These are phyloP conservation scores for Colletotrichum orchidophilum DNA, from an alignment of 2,329 filamentous ascomycete genomes.

Conservation along the genomic window DNA sequence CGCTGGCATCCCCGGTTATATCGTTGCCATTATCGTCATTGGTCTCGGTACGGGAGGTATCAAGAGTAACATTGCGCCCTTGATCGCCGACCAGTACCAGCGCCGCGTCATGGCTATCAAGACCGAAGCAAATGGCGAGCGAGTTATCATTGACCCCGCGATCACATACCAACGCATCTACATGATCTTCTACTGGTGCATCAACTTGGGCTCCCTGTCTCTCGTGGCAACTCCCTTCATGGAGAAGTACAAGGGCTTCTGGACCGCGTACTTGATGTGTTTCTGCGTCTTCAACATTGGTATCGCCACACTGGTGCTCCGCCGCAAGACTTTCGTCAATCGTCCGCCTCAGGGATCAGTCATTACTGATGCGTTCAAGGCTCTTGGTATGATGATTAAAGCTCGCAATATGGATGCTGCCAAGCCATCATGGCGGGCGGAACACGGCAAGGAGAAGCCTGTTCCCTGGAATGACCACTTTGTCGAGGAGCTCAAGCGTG, in stretches of 20 bases:
- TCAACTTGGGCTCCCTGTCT: slow-evolving; percentile 71
- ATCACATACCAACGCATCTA: slow-evolving; percentile 75
- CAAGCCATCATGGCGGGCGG: slow-evolving; percentile 72
- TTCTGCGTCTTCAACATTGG: slow-evolving; percentile 68
- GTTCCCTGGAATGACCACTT: slow-evolving; percentile 75
- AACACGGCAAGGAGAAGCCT: slow-evolving; percentile 51
- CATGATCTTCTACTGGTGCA: slow-evolving; percentile 73
- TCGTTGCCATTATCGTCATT: slow-evolving; percentile 68
- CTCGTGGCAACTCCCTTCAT: slow-evolving; percentile 73
- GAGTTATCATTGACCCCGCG: slow-evolving; percentile 73
- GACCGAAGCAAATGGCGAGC: slow-evolving; percentile 59
- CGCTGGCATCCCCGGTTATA: slow-evolving; percentile 59
- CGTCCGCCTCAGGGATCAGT: slow-evolving; percentile 68
- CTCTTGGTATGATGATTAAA: slow-evolving; percentile 50
- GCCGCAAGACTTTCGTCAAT: slow-evolving; percentile 58
- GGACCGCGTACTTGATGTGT: slow-evolving; percentile 67
- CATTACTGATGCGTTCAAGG: slow-evolving; percentile 71
- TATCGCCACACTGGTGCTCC: slow-evolving; percentile 46
- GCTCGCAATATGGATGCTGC: slow-evolving; percentile 63
- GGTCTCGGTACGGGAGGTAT: slow-evolving; percentile 75
- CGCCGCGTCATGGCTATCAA: slow-evolving; percentile 59
- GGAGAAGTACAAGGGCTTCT: slow-evolving; percentile 75
- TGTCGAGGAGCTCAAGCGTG: slow-evolving; percentile 76
- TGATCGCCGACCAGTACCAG: slow-evolving; percentile 74
- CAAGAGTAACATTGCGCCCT: slow-evolving; percentile 70